Conservation (phyloP, 2,329 filamentous ascomycete genomes). For the Epichloe scottii region DNA sequence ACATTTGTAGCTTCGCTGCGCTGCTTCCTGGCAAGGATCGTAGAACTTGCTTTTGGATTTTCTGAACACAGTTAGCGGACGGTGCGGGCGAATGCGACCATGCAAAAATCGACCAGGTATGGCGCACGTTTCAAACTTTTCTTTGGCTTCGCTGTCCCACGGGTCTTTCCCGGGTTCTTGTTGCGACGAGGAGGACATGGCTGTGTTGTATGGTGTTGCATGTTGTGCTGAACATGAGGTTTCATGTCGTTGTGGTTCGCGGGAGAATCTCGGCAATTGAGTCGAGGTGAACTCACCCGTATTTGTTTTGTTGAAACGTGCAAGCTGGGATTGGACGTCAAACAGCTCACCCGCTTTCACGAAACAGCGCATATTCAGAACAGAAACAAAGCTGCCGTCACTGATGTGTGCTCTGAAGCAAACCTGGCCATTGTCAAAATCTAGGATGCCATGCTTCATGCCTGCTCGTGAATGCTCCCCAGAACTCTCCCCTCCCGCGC, state of each 20-base stretch:
- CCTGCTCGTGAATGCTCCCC: constrained; percentile 7
- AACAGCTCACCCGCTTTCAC: too few species aligned
- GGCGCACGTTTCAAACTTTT: constrained; percentile 51
- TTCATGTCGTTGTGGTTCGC: constrained; percentile 5
- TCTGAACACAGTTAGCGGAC: constrained; percentile 30
- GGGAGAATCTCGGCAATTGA: constrained; percentile 10
- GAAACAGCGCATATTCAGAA: too few species aligned
- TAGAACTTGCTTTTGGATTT: constrained; percentile 84
- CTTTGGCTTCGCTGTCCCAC: constrained; percentile 47
- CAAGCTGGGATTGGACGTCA: too few species aligned
- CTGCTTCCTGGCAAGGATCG: constrained; percentile 91
- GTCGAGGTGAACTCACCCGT: too few species aligned
- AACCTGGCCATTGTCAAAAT: too few species aligned
- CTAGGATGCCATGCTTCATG: not conserved
- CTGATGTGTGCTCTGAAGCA: too few species aligned
- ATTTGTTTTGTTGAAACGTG: too few species aligned
- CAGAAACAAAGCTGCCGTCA: too few species aligned
- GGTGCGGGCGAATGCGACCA: not conserved
- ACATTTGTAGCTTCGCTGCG: constrained; percentile 73
- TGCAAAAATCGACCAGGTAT: not conserved
- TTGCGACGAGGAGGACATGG: constrained; percentile 2
- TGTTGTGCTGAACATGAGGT: not conserved
- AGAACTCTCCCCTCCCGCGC: constrained; percentile 8
- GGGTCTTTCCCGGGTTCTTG: constrained; percentile 21
- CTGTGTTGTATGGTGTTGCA: not conserved